Conservation (phyloP, 176 grass and related monocot genomes). For the Avena insularis region DNA sequence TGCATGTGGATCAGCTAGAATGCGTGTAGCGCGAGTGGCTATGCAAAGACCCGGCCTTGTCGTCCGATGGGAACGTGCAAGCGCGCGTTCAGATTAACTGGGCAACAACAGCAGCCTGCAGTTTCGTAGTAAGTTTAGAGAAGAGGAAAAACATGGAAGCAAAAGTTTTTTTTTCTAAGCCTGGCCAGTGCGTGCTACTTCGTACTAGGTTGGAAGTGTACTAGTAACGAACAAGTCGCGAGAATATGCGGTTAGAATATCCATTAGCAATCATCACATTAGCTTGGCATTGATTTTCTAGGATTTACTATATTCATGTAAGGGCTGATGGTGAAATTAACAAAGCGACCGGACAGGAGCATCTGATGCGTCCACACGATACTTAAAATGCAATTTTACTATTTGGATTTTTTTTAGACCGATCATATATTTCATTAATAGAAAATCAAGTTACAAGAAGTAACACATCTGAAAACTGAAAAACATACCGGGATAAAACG, state of each 20-base stretch:
- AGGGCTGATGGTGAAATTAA: background rate
- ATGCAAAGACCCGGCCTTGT: background rate
- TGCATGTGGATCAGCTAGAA: background rate
- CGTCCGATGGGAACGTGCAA: background rate
- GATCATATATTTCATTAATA: too few species aligned
- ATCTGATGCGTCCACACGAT: too few species aligned
- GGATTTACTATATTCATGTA: background rate
- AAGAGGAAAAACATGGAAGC: too few species aligned
- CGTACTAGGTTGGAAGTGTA: background rate
- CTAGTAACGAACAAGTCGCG: background rate
- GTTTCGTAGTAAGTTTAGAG: too few species aligned
- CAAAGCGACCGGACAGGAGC: background rate
- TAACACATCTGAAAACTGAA: too few species aligned
- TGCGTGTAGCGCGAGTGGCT: background rate
- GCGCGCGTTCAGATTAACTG: slow-evolving; percentile 7
- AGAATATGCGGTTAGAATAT: slow-evolving; percentile 5
- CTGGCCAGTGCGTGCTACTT: background rate
- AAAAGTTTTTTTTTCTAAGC: background rate
- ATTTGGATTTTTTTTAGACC: too few species aligned
- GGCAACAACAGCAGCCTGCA: background rate
- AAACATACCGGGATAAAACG: too few species aligned
- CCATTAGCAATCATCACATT: slow-evolving; percentile 22
- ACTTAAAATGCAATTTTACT: too few species aligned
- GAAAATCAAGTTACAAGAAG: too few species aligned
- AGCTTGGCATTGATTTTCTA: background rate